Percentiles rank a stretch among this genome's conserved stretches.
Conservation (phyloP, 139 green algal species). For the Chlorella vulgaris region DNA sequence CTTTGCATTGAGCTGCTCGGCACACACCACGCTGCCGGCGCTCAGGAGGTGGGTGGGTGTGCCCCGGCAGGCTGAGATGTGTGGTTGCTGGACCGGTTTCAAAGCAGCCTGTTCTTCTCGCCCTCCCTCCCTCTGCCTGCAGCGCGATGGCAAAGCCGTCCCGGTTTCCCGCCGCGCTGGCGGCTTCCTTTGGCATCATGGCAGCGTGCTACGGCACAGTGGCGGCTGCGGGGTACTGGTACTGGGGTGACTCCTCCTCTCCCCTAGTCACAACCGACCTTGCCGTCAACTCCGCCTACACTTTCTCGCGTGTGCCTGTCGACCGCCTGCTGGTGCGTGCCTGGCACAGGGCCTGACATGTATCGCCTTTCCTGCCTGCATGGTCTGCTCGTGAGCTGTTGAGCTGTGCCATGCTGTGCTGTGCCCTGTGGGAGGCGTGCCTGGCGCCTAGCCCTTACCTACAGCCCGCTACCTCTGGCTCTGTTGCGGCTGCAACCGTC, state of each 20-base stretch:
- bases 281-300: conserved; percentile 36
- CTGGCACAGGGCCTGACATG: conserved; percentile 34
- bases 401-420: background rate
- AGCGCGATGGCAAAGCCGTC: conserved; percentile 49
- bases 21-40: conserved; percentile 59
- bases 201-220: conserved; percentile 45
- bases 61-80: background rate
- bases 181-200: conserved; percentile 51
- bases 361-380: conserved; percentile 17
- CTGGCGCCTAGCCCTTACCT: too few species aligned
- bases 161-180: conserved; percentile 41
- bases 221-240: conserved; percentile 46
- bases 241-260: conserved; percentile 50
- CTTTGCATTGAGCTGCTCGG: conserved; percentile 57
- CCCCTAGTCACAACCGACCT: conserved; percentile 52
- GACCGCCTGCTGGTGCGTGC: conserved; percentile 61
- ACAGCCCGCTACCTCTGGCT: too few species aligned
- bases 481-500: background rate
- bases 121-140: background rate
- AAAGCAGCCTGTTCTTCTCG: background rate
- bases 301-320: conserved; percentile 43
- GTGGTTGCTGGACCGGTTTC: background rate
- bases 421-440: background rate
- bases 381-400: background rate
- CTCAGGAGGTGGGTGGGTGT: conserved; percentile 34